A percentile compares a stretch with the other conserved stretches of the same genome.
Conservation (phyloP, 805 yeast genomes). For the Priceomyces castillae region DNA sequence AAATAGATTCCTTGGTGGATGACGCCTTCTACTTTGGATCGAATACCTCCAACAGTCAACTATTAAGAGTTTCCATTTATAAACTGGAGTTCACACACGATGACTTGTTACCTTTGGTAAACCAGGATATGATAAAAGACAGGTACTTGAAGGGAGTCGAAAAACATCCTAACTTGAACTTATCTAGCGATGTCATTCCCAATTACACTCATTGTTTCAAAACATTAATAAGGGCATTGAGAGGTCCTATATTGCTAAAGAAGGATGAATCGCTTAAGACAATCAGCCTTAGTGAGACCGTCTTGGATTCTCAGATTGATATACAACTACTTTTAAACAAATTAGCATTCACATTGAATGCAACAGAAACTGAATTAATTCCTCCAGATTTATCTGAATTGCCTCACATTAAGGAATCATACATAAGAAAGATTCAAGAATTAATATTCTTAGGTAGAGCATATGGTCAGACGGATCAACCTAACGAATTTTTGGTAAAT, state of each 20-base stretch:
- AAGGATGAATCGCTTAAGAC: slow-evolving; percentile 50
- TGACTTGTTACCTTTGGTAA: slow-evolving; percentile 46
- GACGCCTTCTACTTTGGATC: slow-evolving; percentile 33
- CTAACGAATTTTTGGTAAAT: slow-evolving; percentile 21
- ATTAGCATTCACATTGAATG: slow-evolving; percentile 41
- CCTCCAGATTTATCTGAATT: slow-evolving; percentile 45
- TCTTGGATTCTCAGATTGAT: slow-evolving; percentile 57
- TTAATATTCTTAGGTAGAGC: slow-evolving; percentile 37
- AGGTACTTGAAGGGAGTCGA: slow-evolving; percentile 45
- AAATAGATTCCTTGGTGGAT: slow-evolving; percentile 20
- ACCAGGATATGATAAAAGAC: slow-evolving; percentile 46
- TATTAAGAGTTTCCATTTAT: slow-evolving; percentile 52
- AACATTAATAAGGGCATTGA: slow-evolving; percentile 60
- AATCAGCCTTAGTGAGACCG: slow-evolving; percentile 49
- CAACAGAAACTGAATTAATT: slow-evolving; percentile 31
- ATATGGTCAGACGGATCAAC: slow-evolving; percentile 9
- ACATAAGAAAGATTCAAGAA: slow-evolving; percentile 53
- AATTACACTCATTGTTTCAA: slow-evolving; percentile 55
- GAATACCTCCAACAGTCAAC: slow-evolving; percentile 23
- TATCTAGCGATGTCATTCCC: slow-evolving; percentile 41
- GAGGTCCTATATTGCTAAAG: slow-evolving; percentile 57
- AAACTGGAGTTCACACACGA: slow-evolving; percentile 47
- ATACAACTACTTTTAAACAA: slow-evolving; percentile 48
- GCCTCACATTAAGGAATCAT: slow-evolving; percentile 45
- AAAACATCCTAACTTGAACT: slow-evolving; percentile 22